Percentiles rank a stretch among this genome's conserved stretches.
phyloP scores from a whole-genome alignment of 257 asterid genomes.

The Petunia axillaris region DNA sequence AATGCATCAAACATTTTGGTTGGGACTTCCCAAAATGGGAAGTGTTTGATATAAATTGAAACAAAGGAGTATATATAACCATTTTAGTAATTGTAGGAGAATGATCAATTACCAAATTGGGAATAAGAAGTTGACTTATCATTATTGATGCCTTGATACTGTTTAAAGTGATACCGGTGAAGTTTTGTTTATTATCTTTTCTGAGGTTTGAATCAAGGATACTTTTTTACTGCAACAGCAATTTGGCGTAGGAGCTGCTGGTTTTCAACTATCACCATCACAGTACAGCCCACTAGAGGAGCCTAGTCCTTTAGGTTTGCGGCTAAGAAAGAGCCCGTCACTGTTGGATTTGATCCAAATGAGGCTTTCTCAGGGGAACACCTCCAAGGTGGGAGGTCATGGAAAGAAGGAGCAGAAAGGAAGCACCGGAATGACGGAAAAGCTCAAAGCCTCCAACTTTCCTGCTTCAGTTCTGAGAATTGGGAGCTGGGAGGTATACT shows the following conservation, averaged over 20 bases:
- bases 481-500: constrained; percentile 89
- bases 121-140: background rate
- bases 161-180: background rate
- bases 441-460: constrained; percentile 87
- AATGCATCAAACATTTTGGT: background rate
- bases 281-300: constrained; percentile 49
- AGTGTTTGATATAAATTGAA: background rate
- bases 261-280: constrained; percentile 29
- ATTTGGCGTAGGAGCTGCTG: constrained; percentile 35
- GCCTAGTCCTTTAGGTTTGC: constrained; percentile 68
- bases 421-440: constrained; percentile 53
- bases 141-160: constrained; percentile 18
- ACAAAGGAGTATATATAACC: background rate
- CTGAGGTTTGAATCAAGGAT: constrained; percentile 11
- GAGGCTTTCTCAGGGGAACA: constrained; percentile 55
- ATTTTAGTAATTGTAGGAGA: background rate
- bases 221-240: constrained; percentile 38
- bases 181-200: background rate
- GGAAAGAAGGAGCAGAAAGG: constrained; percentile 48
- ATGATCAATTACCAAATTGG: background rate
- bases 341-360: constrained; percentile 64
- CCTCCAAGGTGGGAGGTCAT: constrained; percentile 36
- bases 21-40: background rate
- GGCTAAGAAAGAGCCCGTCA: constrained; percentile 65
- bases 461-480: constrained; percentile 72